Conservation (phyloP, 148 eudicot genomes). For the Chenopodium quinoa region DNA sequence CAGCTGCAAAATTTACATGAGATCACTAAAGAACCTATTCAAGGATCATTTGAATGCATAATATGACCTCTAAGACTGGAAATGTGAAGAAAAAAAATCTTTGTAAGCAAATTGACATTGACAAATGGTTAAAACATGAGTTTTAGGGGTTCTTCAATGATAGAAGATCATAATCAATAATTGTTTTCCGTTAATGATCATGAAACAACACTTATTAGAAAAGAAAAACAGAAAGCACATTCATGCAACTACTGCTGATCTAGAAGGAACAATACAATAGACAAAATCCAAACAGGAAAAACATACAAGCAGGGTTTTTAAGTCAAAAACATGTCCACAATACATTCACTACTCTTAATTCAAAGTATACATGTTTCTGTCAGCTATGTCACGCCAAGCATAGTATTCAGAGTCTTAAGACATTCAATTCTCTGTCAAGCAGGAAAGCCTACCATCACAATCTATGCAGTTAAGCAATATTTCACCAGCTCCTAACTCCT, state of each 20-base stretch:
- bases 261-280: not conserved
- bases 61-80: not conserved
- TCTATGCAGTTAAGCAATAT: slow-evolving; percentile 93
- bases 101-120: not conserved
- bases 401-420: not conserved
- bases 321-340: not conserved
- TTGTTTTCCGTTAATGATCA: not conserved
- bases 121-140: not conserved
- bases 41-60: not conserved
- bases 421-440: slow-evolving; percentile 1
- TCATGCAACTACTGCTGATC: not conserved
- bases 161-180: not conserved
- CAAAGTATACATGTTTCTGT: not conserved
- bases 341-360: not conserved
- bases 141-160: not conserved
- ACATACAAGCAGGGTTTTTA: not conserved
- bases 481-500: slow-evolving; percentile 97
- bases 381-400: slow-evolving; percentile 1
- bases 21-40: not conserved
- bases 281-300: not conserved
- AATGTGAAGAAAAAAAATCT: not conserved
- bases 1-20: not conserved
- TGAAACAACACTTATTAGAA: not conserved
- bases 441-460: slow-evolving; percentile 72
- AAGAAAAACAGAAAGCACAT: not conserved